Base-by-base conservation (phyloP, 768 basidiomycete genomes). In the Obba rivulosa region DNA sequence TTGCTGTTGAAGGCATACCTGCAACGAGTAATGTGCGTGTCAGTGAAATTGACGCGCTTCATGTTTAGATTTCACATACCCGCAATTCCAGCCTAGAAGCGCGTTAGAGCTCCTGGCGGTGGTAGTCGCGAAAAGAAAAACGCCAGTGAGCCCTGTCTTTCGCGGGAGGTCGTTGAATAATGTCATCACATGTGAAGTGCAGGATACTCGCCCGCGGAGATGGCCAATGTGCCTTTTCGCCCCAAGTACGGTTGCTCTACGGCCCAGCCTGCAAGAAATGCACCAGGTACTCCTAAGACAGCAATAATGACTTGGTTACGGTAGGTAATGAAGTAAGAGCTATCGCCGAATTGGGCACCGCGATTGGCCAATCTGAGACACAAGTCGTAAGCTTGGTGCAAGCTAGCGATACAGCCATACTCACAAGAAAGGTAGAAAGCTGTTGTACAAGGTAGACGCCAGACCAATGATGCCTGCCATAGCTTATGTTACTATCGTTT, bases 51-150 rank as follows among this genome's bases (percentile, higher is more conserved):
- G 25, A 25, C 21, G 16, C 37, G 17, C 34, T 16, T n/a, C 25
- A 39, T 23, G 5, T 21, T 9, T 20, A 22, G 2, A 28, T 4
- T 17, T 17, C 22, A 54, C 56, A 18, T 37, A 57, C 52, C 61
- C 85, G 59, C 85, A 90, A 64, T 89, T 88, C 87, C 87, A 90
- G 41, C 80, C 87, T 21, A 90, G 71, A 36, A 89, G 72, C 22
- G 77, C 72, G 51, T 82, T 72, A 8, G 82, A 85, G 50, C 75
- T 80, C 56, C 78, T 74, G 24, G 87, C 76, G n/a, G 86, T 88
- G 39, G 87, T 89, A 25, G 77, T 81, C 53, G 74, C 81, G 58
- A 85, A 83, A 40, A 92, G 75, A 68, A 89, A 89, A 11, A 72
- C 73, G 14, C 86, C 87, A 10, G 87, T 89, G 57, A 88, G 72